Evolutionary conservation across 768 basidiomycete species (phyloP).

Genomic region (Xerocomus brunneocitrinus): DNA sequence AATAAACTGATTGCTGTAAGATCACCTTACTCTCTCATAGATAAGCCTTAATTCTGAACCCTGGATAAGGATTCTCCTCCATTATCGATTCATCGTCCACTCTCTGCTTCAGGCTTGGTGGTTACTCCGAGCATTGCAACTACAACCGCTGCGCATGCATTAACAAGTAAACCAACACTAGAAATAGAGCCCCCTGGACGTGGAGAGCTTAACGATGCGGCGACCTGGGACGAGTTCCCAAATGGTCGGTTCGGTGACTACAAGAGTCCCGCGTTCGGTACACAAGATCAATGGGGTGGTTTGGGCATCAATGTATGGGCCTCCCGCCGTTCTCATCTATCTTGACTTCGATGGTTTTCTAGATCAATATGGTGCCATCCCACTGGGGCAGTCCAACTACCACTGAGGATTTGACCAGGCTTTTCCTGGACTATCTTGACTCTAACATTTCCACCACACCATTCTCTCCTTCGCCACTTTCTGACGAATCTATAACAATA

Average conservation of each 20-base stretch:
- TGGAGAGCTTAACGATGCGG: slow-evolving; percentile 72
- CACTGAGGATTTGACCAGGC: slow-evolving; percentile 61
- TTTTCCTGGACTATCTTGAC: slow-evolving; percentile 80
- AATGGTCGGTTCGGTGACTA: slow-evolving; percentile 98
- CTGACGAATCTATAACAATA: slow-evolving; percentile 77
- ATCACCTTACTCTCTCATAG: slow-evolving; percentile 9
- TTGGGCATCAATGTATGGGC: slow-evolving; percentile 51
- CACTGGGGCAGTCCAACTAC: slow-evolving; percentile 72
- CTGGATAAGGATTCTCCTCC: slow-evolving; percentile 38
- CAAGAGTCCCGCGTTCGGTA: slow-evolving; percentile 93
- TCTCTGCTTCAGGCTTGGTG: slow-evolving; percentile 35
- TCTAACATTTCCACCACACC: slow-evolving; percentile 74
- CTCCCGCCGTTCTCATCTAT: not conserved
- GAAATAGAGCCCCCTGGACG: slow-evolving; percentile 55
- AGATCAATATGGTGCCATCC: slow-evolving; percentile 60
- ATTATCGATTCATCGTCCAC: slow-evolving; percentile 26
- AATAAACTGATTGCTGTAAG: slow-evolving; percentile 69
- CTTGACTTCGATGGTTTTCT: not conserved
- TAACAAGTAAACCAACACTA: slow-evolving; percentile 45
- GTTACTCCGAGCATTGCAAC: slow-evolving; percentile 66
- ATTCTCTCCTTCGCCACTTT: slow-evolving; percentile 81
- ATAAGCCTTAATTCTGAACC: not conserved
- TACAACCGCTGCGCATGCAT: slow-evolving; percentile 51
- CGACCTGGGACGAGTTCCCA: slow-evolving; percentile 93
- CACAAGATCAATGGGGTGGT: slow-evolving; percentile 73